Conservation (phyloP, 495 filamentous ascomycete species). For the Penicillium cataractarum region DNA sequence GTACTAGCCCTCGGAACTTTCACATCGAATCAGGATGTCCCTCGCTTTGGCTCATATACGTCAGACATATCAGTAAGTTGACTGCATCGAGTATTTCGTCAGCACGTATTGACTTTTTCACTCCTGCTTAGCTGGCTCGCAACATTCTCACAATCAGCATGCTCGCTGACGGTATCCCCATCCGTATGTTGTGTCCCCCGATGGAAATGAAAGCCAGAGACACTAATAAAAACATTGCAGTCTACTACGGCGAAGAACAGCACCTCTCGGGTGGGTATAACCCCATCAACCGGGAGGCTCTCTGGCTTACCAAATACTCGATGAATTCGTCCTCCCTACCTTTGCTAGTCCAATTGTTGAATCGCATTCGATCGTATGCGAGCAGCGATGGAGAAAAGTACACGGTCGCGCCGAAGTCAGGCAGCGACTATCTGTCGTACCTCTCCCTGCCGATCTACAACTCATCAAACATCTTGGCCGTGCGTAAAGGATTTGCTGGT, state of each 20-base stretch:
- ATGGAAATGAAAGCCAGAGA: constrained; percentile 1
- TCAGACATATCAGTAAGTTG: constrained; percentile 36
- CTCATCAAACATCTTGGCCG: constrained; percentile 19
- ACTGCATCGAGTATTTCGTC: constrained; percentile 8
- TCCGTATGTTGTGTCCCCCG: constrained; percentile 27
- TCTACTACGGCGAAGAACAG: constrained; percentile 69
- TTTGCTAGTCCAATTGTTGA: constrained; percentile 19
- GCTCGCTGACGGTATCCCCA: constrained; percentile 62
- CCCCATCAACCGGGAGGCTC: constrained; percentile 67
- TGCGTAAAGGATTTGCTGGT: constrained; percentile 25
- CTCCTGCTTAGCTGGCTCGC: constrained; percentile 45
- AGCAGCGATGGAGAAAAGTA: constrained; percentile 19
- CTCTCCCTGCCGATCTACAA: constrained; percentile 23
- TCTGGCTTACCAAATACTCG: constrained; percentile 67
- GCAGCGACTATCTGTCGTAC: constrained; percentile 22
- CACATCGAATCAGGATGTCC: constrained; percentile 71
- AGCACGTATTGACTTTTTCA: constrained; percentile 23
- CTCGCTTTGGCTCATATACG: constrained; percentile 57
- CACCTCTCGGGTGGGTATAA: constrained; percentile 59
- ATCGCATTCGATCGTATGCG: constrained; percentile 22
- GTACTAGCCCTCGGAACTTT: constrained; percentile 64
- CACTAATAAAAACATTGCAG: constrained; percentile 15
- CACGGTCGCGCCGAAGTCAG: constrained; percentile 13
- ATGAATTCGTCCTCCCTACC: constrained; percentile 50
- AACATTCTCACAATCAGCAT: constrained; percentile 70